phyloP scores from a whole-genome alignment of 108 stramenopile species.

The Cyclotella cryptica region DNA sequence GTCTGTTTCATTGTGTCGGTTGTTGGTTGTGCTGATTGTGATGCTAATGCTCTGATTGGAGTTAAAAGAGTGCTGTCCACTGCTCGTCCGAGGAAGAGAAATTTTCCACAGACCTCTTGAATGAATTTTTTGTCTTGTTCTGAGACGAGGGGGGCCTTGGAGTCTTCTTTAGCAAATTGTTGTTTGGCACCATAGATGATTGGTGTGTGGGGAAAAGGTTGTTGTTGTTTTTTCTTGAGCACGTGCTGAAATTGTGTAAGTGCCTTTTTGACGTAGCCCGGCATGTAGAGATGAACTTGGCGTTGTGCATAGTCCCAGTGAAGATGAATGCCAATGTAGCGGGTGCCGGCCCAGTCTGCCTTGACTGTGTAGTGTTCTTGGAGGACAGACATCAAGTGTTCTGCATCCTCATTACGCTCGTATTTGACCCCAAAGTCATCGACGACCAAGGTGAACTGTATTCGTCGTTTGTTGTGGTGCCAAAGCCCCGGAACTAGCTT shows the following conservation, averaged over 20 bases:
- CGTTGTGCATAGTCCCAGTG: not conserved
- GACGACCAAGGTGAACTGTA: not conserved
- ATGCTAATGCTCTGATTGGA: not conserved
- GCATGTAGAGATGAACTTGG: slow-evolving; percentile 8
- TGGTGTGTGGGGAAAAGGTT: slow-evolving; percentile 2
- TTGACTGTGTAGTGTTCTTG: slow-evolving; percentile 1
- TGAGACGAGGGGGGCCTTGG: not conserved
- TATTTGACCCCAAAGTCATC: slow-evolving; percentile 6
- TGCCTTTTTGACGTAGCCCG: not conserved
- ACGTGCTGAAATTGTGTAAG: not conserved
- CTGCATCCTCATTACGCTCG: not conserved
- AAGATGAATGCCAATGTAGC: slow-evolving; percentile 1
- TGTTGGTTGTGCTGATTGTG: not conserved
- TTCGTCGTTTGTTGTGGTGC: not conserved
- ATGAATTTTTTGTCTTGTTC: slow-evolving; percentile 6
- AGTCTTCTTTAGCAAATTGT: slow-evolving; percentile 9
- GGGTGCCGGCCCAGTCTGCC: not conserved
- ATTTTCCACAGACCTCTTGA: not conserved
- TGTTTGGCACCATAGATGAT: slow-evolving; percentile 3
- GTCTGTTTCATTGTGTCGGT: not conserved
- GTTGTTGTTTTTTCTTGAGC: not conserved
- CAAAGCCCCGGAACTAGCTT: slow-evolving; percentile 1
- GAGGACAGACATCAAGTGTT: not conserved
- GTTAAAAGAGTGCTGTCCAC: not conserved
- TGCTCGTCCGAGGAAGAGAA: not conserved